Evolutionary conservation across 352 stramenopile species (phyloP).

Genomic region (Phytopythium oedochilum): DNA sequence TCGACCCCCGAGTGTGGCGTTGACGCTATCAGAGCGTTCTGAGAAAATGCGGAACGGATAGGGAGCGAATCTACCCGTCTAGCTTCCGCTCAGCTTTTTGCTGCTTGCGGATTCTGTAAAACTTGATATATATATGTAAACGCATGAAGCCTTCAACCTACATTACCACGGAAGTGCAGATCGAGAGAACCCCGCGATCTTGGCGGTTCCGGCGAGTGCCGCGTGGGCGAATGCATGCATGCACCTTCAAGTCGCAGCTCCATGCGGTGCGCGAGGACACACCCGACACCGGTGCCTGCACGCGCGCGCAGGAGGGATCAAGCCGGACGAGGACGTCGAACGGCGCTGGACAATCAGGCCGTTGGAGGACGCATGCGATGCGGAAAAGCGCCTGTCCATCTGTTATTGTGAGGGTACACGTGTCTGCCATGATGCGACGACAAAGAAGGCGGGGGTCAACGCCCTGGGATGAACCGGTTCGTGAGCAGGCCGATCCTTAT

Average conservation of each 20-base stretch:
- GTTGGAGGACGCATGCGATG: too few relatives aligned
- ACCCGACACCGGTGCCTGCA: too few relatives aligned
- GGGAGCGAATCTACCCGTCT: background rate
- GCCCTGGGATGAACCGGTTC: slow-evolving; percentile 53
- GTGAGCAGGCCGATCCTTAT: slow-evolving; percentile 42
- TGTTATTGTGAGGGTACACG: background rate
- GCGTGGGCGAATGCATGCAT: too few relatives aligned
- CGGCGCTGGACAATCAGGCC: too few relatives aligned
- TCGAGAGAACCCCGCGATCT: background rate
- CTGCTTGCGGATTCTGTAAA: background rate
- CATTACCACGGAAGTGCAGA: background rate
- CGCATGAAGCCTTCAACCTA: background rate
- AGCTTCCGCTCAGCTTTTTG: background rate
- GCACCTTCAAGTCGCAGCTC: too few relatives aligned
- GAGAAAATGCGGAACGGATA: slow-evolving; percentile 3
- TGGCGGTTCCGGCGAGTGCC: too few relatives aligned
- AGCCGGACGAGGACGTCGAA: too few relatives aligned
- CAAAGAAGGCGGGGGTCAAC: too few relatives aligned
- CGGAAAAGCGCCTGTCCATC: background rate
- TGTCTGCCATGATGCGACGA: background rate
- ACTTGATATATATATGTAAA: too few relatives aligned
- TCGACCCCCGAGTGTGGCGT: background rate
- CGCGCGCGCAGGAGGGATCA: too few relatives aligned
- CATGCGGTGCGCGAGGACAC: too few relatives aligned
- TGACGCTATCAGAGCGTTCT: slow-evolving; percentile 2